Conservation (phyloP, 768 basidiomycete species). For the Russula abietina region DNA sequence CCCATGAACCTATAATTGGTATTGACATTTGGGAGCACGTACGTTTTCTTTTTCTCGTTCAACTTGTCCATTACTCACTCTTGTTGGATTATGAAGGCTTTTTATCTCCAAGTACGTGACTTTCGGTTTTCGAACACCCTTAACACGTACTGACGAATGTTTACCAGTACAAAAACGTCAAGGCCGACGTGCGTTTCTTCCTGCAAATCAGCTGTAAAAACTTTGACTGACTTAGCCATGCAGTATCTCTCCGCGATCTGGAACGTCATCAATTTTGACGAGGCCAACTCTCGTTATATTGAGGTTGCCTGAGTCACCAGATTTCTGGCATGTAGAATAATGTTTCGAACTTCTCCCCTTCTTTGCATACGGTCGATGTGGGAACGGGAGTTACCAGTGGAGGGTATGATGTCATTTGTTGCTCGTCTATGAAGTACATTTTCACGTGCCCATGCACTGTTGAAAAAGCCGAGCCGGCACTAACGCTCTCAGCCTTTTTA, state of each 20-base stretch:
- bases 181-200: conserved; percentile 69
- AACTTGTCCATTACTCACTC: conserved; percentile 54
- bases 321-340: background rate
- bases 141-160: background rate
- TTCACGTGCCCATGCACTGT: conserved; percentile 25
- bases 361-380: too few species aligned
- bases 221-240: conserved; percentile 1
- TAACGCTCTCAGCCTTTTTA: conserved; percentile 31
- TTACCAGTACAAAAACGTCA: conserved; percentile 80
- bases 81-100: conserved; percentile 3
- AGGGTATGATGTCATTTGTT: background rate
- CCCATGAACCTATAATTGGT: conserved; percentile 94
- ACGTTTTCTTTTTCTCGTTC: conserved; percentile 21
- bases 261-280: conserved; percentile 93
- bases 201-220: background rate
- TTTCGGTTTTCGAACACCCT: background rate
- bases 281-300: conserved; percentile 61
- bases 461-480: conserved; percentile 34
- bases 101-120: conserved; percentile 17
- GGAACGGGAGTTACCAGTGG: background rate
- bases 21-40: conserved; percentile 96
- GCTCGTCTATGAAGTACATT: background rate
- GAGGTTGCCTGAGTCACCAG: conserved; percentile 33
- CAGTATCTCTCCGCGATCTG: conserved; percentile 94
- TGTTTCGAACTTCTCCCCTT: background rate